Base-by-base conservation (phyloP, 2,329 filamentous ascomycete species). In the Hymenoscyphus fructigenus region DNA sequence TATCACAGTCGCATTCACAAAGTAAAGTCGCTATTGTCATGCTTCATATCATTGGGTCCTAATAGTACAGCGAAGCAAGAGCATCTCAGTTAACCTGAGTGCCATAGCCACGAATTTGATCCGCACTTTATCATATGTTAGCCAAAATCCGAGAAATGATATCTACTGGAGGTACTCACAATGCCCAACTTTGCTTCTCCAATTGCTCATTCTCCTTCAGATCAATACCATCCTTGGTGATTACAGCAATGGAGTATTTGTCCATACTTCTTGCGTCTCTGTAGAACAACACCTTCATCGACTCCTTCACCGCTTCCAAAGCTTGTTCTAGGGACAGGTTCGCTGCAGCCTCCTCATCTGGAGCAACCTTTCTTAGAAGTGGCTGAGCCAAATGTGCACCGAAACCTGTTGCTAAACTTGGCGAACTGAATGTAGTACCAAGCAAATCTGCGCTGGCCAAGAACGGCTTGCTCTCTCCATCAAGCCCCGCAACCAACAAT, bases 271-370 rank as follows among this genome's bases (percentile, higher is more conserved):
- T 88, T 56, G 95, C 95, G 80, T 99, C 95, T 74, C 95, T 87
- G 84, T 99, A 99, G 83, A 91, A 99, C 67, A 99, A 84, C 61
- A 98, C 94, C 86, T 98, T 98, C 91, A 99, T 93, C 80, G 93
- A 97, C 81, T 97, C 91, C 82, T 91, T 91, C 76, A 99, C 81
- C 50, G 92, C 85, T 65, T 89, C 82, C 67, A 97, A 83, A 59
- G 95, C 95, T 76, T 91, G 79, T 74, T 97, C 93, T 76, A 87
- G 85, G 50, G 83, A 88, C 69, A 98, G 83, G 66, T 87, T 82
- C 73, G 87, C 83, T 38, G 91, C 88, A 53, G 91, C 82, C 73
- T 86, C 90, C 79, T 98, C 95, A 73, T 97, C 92, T 28, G 92
- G 92, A 67, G 92, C 92, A 73, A 90, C 81, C 73, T 87, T 87